Percentiles rank a stretch among this genome's conserved stretches.
Evolutionary conservation across 2,329 filamentous ascomycete species (phyloP).

Genomic region (Chaetomiaceae sp.): DNA sequence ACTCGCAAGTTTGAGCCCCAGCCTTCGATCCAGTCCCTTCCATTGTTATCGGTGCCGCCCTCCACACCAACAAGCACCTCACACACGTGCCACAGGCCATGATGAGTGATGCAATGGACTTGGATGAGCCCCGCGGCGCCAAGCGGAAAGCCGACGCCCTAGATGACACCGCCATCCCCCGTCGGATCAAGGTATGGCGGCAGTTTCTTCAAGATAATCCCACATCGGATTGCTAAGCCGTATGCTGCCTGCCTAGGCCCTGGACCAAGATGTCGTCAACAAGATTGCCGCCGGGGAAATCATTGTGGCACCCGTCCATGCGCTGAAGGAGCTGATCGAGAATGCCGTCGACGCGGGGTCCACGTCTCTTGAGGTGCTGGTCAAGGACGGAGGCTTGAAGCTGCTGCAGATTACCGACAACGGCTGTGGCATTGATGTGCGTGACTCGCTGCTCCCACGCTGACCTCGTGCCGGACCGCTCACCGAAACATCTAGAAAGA

Average conservation of each 20-base stretch:
- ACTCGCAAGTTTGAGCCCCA: background rate
- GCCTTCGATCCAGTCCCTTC: background rate
- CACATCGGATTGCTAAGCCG: slow-evolving; percentile 9
- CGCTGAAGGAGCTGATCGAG: slow-evolving; percentile 92
- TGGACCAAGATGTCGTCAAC: slow-evolving; percentile 91
- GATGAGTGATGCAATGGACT: slow-evolving; percentile 42
- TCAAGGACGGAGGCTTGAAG: slow-evolving; percentile 94
- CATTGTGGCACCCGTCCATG: slow-evolving; percentile 94
- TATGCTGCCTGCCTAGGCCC: slow-evolving; percentile 50
- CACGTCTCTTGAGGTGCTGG: slow-evolving; percentile 81
- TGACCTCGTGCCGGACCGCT: slow-evolving; percentile 11
- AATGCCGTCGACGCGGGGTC: slow-evolving; percentile 97
- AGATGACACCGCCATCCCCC: slow-evolving; percentile 31
- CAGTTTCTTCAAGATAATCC: background rate
- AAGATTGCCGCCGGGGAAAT: slow-evolving; percentile 98
- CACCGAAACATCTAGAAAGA: slow-evolving; percentile 59
- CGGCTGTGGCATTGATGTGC: slow-evolving; percentile 87
- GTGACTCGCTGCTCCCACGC: slow-evolving; percentile 23
- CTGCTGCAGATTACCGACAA: slow-evolving; percentile 96
- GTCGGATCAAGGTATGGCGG: slow-evolving; percentile 43
- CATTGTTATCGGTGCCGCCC: background rate
- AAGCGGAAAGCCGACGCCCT: slow-evolving; percentile 46
- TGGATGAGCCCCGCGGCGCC: slow-evolving; percentile 40
- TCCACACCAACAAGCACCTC: too few relatives aligned
- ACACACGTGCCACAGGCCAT: background rate